phyloP scores from a whole-genome alignment of 1,284 basidiomycete genomes.

The Salmacisia buchloeana region DNA sequence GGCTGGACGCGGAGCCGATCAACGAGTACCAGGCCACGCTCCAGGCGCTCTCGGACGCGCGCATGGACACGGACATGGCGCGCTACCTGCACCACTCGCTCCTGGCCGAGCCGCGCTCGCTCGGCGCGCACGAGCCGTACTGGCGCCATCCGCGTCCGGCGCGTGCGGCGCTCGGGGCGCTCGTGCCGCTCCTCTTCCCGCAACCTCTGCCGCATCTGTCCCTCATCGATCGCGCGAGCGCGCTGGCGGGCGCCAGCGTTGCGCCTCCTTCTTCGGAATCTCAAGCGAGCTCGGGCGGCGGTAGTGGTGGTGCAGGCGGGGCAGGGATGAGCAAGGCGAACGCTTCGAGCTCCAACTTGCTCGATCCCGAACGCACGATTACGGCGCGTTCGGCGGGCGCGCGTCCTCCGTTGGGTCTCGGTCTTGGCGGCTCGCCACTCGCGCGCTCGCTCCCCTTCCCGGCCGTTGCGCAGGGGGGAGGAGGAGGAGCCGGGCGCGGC shows the following conservation, averaged over 20 bases:
- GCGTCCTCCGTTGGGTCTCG: slow-evolving; percentile 21
- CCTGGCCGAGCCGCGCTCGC: slow-evolving; percentile 28
- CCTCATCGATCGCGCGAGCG: slow-evolving; percentile 22
- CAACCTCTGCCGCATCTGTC: slow-evolving; percentile 36
- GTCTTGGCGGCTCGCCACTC: slow-evolving; percentile 28
- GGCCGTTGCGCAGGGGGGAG: slow-evolving; percentile 10
- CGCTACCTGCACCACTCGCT: slow-evolving; percentile 27
- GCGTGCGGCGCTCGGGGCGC: slow-evolving; percentile 16
- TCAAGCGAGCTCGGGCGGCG: no score
- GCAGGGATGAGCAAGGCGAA: slow-evolving; percentile 16
- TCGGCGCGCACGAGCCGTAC: slow-evolving; percentile 29
- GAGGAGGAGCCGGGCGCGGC: slow-evolving; percentile 8
- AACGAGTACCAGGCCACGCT: slow-evolving; percentile 30
- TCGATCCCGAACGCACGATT: slow-evolving; percentile 24
- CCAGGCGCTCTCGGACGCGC: slow-evolving; percentile 10
- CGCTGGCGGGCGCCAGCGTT: background rate
- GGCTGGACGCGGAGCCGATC: slow-evolving; percentile 21
- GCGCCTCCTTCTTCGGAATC: no score
- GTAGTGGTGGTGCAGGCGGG: no score
- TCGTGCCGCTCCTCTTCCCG: slow-evolving; percentile 33
- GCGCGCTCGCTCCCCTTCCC: slow-evolving; percentile 25
- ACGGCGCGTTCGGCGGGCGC: slow-evolving; percentile 15
- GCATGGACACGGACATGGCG: slow-evolving; percentile 6
- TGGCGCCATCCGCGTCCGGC: slow-evolving; percentile 17
- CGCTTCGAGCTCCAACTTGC: slow-evolving; percentile 13